Evolutionary conservation across 208 protist genomes (phyloP).

Genomic region (Leishmania tropica): DNA sequence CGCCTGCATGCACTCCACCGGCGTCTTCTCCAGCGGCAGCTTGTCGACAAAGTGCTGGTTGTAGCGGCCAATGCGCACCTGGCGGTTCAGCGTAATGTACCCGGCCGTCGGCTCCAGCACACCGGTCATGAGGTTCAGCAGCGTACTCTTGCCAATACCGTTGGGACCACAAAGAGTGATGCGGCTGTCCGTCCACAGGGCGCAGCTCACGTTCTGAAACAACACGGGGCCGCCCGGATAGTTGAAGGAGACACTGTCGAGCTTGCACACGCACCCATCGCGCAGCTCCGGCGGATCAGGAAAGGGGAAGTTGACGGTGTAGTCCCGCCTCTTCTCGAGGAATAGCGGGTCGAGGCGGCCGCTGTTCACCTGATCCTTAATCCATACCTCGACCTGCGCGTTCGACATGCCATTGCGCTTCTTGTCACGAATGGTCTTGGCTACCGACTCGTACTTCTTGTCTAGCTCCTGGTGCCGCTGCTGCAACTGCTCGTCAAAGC

Average conservation of each 20-base stretch:
- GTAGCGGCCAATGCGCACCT: constrained; percentile 88
- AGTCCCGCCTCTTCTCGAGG: constrained; percentile 87
- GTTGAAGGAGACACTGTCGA: constrained; percentile 85
- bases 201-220: constrained; percentile 80
- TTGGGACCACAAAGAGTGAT: constrained; percentile 92
- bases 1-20: constrained; percentile 87
- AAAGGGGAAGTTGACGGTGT: constrained; percentile 92
- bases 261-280: constrained; percentile 83
- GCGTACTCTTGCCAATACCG: constrained; percentile 94
- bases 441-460: constrained; percentile 81
- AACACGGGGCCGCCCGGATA: constrained; percentile 78
- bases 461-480: constrained; percentile 82
- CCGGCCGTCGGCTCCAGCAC: constrained; percentile 77
- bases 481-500: constrained; percentile 76
- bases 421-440: constrained; percentile 84
- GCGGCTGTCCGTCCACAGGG: constrained; percentile 88
- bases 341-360: constrained; percentile 67
- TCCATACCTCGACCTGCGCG: constrained; percentile 78
- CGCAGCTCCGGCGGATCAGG: constrained; percentile 71
- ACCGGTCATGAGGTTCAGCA: constrained; percentile 92
- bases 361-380: constrained; percentile 74
- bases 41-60: constrained; percentile 95
- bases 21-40: constrained; percentile 88
- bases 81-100: constrained; percentile 72
- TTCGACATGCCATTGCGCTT: constrained; percentile 91